These are phyloP conservation scores for Ormosia emarginata DNA, from an alignment of 306 rosid genomes.

Conservation along the genomic window DNA sequence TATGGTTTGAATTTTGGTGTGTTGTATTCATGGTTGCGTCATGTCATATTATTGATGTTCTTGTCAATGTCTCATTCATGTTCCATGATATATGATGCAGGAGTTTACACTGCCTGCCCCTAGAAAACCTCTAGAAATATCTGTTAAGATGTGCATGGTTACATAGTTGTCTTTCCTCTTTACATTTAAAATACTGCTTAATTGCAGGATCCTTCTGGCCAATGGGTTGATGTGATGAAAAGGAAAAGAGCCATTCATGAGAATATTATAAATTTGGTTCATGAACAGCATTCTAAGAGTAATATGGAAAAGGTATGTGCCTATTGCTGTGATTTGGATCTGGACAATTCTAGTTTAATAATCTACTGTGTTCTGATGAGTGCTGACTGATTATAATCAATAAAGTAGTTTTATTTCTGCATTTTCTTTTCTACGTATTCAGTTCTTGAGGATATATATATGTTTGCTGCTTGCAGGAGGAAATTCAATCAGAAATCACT, in stretches of 20 bases:
- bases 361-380: not conserved
- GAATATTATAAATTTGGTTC: conserved; percentile 62
- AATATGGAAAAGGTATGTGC: conserved; percentile 46
- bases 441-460: not conserved
- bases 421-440: conserved; percentile 9
- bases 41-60: not conserved
- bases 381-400: not conserved
- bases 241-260: conserved; percentile 88
- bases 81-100: conserved; percentile 2
- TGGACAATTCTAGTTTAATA: not conserved
- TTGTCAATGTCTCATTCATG: not conserved
- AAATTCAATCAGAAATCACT: conserved; percentile 30
- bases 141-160: not conserved
- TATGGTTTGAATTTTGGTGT: conserved; percentile 1
- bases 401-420: not conserved
- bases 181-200: conserved; percentile 16
- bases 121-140: not conserved
- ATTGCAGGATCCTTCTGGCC: conserved; percentile 68
- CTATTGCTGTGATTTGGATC: conserved; percentile 11
- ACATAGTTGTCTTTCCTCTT: conserved; percentile 10
- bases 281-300: conserved; percentile 52
- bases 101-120: not conserved
- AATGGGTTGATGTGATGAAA: conserved; percentile 95
- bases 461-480: conserved; percentile 54
- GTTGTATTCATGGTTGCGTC: not conserved